Evolutionary conservation across 2,329 filamentous ascomycete species (phyloP), one percentile per base, ranked within the genome.

Genomic region (Lasiodiplodia sp.): DNA sequence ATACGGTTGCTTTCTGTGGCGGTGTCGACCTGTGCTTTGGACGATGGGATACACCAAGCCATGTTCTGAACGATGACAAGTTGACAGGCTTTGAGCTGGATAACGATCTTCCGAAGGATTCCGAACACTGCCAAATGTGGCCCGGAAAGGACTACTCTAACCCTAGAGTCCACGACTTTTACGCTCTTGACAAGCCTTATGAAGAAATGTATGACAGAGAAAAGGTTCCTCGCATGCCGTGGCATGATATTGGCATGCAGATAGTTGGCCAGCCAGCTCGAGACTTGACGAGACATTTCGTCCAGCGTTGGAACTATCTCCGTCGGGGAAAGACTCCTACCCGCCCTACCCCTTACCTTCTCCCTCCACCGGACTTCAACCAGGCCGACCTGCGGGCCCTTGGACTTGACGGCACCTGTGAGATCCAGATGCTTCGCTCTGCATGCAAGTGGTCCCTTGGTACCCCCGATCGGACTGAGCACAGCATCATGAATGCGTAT

Each of bases 81-180:
- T 90, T 94, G 10, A 98, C 96, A 8, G 96, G 96, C 0, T 98
- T 98, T 78, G 96, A 98, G 80, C 83, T 90, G 38, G 58, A 68
- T 28, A 88, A 88, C 40, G 79, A 86, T 38, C 83, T 86, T 21
- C 93, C 93, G 16, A 93, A 93, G 77, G 95, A 98, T 80, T 91
- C 94, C 1, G 94, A 98, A 76, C 92, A 97, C 78, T 97, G 94
- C 75, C 96, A 98, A 79, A 86, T 97, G 23, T 99, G 96, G 88
- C 95, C 96, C 0, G 96, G 96, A 63, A 99, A 99, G 79, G 96
- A 99, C 79, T 99, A 99, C 80, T 97, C 94, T 0, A 99, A 99
- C 75, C 95, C 96, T 21, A 87, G 96, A 73, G 93, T 97, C 3
- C 92, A 96, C 74, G 96, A 99, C 79, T 99, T 99, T 78, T 97